phyloP scores from a whole-genome alignment of 352 stramenopile species.

The Thalassiosira hispida region DNA sequence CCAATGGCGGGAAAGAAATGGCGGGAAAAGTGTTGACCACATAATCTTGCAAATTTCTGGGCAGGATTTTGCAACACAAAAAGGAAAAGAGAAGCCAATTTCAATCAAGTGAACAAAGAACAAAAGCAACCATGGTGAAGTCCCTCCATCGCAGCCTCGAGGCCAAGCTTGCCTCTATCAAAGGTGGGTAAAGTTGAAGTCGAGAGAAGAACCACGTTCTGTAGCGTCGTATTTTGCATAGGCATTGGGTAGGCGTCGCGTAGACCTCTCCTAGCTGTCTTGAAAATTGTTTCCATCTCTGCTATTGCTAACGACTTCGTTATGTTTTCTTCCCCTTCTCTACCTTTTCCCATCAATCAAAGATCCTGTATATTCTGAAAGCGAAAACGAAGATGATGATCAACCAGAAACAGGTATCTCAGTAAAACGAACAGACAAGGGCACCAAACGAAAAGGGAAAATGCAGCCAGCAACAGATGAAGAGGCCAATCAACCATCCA shows the following conservation, averaged over 20 bases:
- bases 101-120: not conserved
- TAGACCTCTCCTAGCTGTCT: not conserved
- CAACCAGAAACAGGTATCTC: constrained; percentile 44
- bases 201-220: not conserved
- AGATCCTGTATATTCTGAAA: constrained; percentile 40
- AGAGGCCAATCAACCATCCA: constrained; percentile 73
- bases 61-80: no score
- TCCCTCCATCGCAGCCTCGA: constrained; percentile 71
- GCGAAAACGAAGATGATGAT: constrained; percentile 39
- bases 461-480: constrained; percentile 66
- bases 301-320: not conserved
- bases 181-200: constrained; percentile 52
- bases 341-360: not conserved
- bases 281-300: no score
- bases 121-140: constrained; percentile 62
- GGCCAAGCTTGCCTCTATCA: constrained; percentile 63
- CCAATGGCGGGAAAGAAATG: no score
- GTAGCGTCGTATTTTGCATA: not conserved
- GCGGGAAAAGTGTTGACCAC: no score
- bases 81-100: not conserved
- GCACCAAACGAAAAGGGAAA: constrained; percentile 57
- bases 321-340: not conserved
- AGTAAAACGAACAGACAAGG: constrained; percentile 43
- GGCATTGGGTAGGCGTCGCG: not conserved
- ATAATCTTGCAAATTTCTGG: no score